Conservation (phyloP, 179 eudicot genomes). For the Beta corolliflora region DNA sequence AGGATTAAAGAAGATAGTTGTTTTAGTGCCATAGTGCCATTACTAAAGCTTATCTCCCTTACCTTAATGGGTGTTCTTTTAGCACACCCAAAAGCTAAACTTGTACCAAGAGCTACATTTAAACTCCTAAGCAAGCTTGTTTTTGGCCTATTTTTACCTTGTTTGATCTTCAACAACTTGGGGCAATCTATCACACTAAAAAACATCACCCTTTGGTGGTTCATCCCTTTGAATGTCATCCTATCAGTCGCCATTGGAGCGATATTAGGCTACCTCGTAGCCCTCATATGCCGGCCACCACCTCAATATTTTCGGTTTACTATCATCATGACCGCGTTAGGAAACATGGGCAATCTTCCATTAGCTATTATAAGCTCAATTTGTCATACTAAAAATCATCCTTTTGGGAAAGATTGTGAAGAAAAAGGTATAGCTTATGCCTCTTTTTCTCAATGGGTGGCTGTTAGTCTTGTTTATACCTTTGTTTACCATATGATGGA, state of each 20-base stretch:
- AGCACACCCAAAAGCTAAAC: constrained; percentile 40
- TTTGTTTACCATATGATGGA: constrained; percentile 65
- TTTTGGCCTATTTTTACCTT: constrained; percentile 52
- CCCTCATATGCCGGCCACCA: constrained; percentile 45
- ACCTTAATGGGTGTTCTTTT: constrained; percentile 45
- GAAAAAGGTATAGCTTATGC: constrained; percentile 50
- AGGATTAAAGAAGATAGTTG: constrained; percentile 35
- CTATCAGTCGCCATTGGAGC: constrained; percentile 40
- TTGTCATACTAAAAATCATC: constrained; percentile 42
- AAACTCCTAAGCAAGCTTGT: constrained; percentile 55
- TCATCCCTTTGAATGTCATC: constrained; percentile 46
- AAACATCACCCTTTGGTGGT: constrained; percentile 55
- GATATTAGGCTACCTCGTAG: constrained; percentile 44
- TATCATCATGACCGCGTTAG: constrained; percentile 51
- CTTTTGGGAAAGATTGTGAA: constrained; percentile 44
- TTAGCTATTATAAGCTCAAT: constrained; percentile 47
- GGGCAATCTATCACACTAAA: constrained; percentile 46
- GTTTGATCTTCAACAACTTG: constrained; percentile 49
- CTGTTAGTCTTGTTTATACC: constrained; percentile 50
- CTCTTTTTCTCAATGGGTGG: constrained; percentile 53
- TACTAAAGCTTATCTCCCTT: constrained; percentile 44
- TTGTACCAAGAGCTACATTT: constrained; percentile 50
- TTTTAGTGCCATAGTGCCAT: constrained; percentile 42
- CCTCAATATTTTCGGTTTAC: constrained; percentile 47
- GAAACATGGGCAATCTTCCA: constrained; percentile 56